Conservation (phyloP, 768 basidiomycete genomes). For the Tulasnella sp. region DNA sequence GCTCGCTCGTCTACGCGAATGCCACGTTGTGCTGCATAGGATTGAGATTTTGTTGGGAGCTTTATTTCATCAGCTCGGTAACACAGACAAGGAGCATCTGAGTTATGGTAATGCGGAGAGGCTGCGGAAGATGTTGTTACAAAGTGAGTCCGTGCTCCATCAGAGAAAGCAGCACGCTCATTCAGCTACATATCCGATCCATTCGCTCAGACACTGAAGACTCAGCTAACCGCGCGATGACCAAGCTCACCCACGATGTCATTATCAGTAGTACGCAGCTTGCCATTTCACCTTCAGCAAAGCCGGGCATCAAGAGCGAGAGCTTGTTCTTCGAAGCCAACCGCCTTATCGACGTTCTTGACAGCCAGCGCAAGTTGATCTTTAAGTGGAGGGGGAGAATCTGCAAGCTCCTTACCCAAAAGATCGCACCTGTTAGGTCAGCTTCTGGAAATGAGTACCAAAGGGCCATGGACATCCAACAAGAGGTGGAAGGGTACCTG, state of each 20-base stretch:
- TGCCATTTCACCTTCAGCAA: conserved; percentile 56
- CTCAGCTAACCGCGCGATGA: conserved; percentile 61
- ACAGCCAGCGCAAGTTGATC: conserved; percentile 69
- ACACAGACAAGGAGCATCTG: conserved; percentile 58
- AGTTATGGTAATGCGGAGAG: conserved; percentile 72
- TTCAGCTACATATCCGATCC: conserved; percentile 3
- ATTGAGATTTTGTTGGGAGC: conserved; percentile 84
- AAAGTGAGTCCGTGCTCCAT: conserved; percentile 48
- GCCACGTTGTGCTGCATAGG: conserved; percentile 65
- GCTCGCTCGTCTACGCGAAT: conserved; percentile 68
- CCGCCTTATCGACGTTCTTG: conserved; percentile 63
- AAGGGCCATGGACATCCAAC: conserved; percentile 79
- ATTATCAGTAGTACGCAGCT: conserved; percentile 55
- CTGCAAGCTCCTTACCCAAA: conserved; percentile 60
- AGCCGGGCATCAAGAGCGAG: conserved; percentile 42
- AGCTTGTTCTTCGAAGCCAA: conserved; percentile 62
- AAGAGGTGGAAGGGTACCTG: conserved; percentile 72
- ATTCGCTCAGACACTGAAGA: conserved; percentile 58
- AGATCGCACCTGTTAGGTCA: conserved; percentile 54
- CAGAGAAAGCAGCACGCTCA: not conserved
- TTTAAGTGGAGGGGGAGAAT: conserved; percentile 79
- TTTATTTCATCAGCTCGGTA: conserved; percentile 69
- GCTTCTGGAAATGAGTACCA: conserved; percentile 85
- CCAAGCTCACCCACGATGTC: conserved; percentile 49
- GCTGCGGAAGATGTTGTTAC: conserved; percentile 66